A percentile compares a stretch with the other conserved stretches of the same genome.
Evolutionary conservation across 2,329 filamentous ascomycete genomes (phyloP).

Genomic region (Fusarium pseudoanthophilum): DNA sequence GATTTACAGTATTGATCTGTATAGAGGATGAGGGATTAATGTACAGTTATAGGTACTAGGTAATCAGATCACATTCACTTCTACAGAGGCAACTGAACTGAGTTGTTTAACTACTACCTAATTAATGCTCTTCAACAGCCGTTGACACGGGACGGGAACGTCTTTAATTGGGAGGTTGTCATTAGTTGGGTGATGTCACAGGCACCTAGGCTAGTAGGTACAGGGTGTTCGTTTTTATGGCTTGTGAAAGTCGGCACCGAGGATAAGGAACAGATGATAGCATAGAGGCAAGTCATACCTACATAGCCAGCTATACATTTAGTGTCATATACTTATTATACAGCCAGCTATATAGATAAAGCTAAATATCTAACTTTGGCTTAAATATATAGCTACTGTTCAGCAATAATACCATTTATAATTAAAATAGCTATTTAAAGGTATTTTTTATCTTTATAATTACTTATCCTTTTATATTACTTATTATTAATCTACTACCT

Average conservation of each 20-base stretch:
- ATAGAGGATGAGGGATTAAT: background rate
- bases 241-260: conserved; percentile 42
- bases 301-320: no score
- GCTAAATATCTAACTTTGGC: no score
- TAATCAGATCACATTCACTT: background rate
- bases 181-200: conserved; percentile 41
- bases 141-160: conserved; percentile 31
- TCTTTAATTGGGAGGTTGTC: conserved; percentile 22
- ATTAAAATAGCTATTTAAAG: no score
- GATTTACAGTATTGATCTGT: background rate
- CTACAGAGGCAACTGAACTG: background rate
- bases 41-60: conserved; percentile 13
- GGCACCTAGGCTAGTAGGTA: conserved; percentile 3
- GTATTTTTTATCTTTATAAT: no score
- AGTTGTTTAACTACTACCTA: background rate
- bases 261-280: conserved; percentile 6
- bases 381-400: no score
- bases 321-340: no score
- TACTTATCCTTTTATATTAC: no score
- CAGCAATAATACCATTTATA: no score
- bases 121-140: background rate
- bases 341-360: no score
- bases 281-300: no score
- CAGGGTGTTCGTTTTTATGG: conserved; percentile 26
- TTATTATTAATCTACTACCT: no score